Conservation (phyloP, 2,329 filamentous ascomycete species). For the Calonectria pseudoturangicola region DNA sequence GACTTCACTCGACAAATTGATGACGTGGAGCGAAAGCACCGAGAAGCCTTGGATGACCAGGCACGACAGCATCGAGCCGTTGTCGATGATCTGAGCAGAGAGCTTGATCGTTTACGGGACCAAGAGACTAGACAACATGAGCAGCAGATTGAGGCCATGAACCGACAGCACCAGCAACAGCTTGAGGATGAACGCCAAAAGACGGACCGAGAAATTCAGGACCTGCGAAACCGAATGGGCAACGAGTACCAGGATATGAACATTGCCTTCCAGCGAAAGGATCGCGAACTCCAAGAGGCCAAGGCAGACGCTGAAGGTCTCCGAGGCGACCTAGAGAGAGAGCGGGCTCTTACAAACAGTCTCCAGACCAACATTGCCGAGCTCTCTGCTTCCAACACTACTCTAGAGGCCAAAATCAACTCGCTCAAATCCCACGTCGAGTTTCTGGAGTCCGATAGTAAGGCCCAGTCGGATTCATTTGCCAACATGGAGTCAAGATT, state of each 20-base stretch:
- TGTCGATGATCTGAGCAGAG: conserved; percentile 64
- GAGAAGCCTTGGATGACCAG: conserved; percentile 60
- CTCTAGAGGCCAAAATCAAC: conserved; percentile 84
- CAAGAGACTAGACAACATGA: conserved; percentile 75
- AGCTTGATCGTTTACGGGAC: conserved; percentile 65
- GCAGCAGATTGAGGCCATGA: conserved; percentile 80
- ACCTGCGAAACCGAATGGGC: conserved; percentile 73
- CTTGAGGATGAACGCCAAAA: conserved; percentile 78
- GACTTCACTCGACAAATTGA: conserved; percentile 70
- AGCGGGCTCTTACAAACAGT: conserved; percentile 76
- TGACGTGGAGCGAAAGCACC: conserved; percentile 66
- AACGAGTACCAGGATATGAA: conserved; percentile 72
- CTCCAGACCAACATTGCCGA: conserved; percentile 74
- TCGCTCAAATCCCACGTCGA: conserved; percentile 88
- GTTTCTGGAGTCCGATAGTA: conserved; percentile 91
- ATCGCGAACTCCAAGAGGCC: conserved; percentile 72
- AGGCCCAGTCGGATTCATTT: conserved; percentile 91
- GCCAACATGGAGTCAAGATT: conserved; percentile 87
- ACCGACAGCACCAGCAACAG: conserved; percentile 77
- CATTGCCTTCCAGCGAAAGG: conserved; percentile 69
- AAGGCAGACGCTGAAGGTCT: conserved; percentile 66
- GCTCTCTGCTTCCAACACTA: conserved; percentile 75
- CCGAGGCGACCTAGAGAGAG: conserved; percentile 73
- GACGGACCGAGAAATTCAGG: conserved; percentile 77
- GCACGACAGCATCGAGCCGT: conserved; percentile 59